These are phyloP conservation scores for Pythium vanterpoolii DNA, from an alignment of 352 stramenopile genomes.

Conservation along the genomic window DNA sequence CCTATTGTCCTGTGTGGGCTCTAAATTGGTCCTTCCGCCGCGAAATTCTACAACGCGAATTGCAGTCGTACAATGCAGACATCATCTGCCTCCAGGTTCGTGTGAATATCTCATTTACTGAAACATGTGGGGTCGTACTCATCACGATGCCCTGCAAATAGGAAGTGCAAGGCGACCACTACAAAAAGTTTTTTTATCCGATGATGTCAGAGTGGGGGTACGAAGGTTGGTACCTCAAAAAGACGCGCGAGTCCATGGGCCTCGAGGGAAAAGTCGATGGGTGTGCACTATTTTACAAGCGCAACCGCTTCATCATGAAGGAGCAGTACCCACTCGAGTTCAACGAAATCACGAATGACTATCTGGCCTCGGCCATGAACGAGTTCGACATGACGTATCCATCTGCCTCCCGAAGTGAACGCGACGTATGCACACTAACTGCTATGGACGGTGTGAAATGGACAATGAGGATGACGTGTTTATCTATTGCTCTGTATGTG, in stretches of 20 bases:
- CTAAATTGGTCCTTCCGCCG: constrained; percentile 96
- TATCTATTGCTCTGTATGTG: not conserved
- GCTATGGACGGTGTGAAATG: not conserved
- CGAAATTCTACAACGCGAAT: constrained; percentile 87
- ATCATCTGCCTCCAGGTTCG: constrained; percentile 93
- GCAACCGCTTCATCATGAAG: constrained; percentile 86
- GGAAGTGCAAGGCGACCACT: constrained; percentile 99
- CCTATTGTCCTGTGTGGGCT: constrained; percentile 96
- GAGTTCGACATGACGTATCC: constrained; percentile 81
- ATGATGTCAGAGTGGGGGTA: constrained; percentile 95
- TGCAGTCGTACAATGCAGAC: constrained; percentile 92
- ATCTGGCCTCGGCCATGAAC: constrained; percentile 59
- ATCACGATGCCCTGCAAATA: constrained; percentile 34
- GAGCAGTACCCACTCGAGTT: constrained; percentile 96
- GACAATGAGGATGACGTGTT: not conserved
- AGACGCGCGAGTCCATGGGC: constrained; percentile 97
- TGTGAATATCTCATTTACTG: not conserved
- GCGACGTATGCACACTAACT: constrained; percentile 33
- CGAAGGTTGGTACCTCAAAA: constrained; percentile 98
- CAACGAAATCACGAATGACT: constrained; percentile 91
- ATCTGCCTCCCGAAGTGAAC: constrained; percentile 48
- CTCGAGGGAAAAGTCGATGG: constrained; percentile 97
- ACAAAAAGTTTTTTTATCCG: constrained; percentile 95
- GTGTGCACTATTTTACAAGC: constrained; percentile 98
- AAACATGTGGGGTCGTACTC: no score